Base-by-base conservation (phyloP, 495 filamentous ascomycete genomes). In the Aspergillus panamensis region DNA sequence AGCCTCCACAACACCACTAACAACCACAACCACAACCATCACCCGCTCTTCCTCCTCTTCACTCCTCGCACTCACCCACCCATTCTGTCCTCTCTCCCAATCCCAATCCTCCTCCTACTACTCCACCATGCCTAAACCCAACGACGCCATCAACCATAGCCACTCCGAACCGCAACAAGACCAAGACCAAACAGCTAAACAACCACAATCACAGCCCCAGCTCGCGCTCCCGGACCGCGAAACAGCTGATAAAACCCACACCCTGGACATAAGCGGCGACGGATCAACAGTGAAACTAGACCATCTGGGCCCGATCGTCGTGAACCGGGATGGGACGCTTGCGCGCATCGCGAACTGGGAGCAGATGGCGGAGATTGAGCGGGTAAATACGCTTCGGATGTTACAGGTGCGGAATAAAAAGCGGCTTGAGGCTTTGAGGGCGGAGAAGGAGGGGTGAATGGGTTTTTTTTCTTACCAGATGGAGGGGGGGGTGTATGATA, bases 291-390 rank as follows among this genome's bases (percentile, higher is more conserved):
- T 84, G 3, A 76, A 72, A 14, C 69, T 87, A 0, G 83, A 86
- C 64, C 75, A 81, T 53, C 67, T 89, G 0, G 86, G 86, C 0
- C 86, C 86, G 3, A 78, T 88, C 69, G 83, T 89, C 1, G 82
- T 89, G n/a, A 85, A 85, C 62, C 65, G 74, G 37, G 84, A 89
- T 69, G 86, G 86, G 13, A 81, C 82, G 17, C 65, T 87, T 33
- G 81, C 82, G 61, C 80, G 84, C 17, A 85, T 89, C 58, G 63
- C 77, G 55, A 89, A 89, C 70, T 89, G 86, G 86, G 73, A 68
- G 30, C 72, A 84, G 62, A 87, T 89, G 86, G 73, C 78, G 12
- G 84, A 81, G 16, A 77, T 82, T 21, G 85, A 88, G 72, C 73
- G 75, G 59, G 65, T 78, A 60, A 86, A 81, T 66, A 86, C 85